Percentiles rank a stretch among this genome's conserved stretches.
Conservation (phyloP, 441 rosid species). For the Jatropha podagrica region DNA sequence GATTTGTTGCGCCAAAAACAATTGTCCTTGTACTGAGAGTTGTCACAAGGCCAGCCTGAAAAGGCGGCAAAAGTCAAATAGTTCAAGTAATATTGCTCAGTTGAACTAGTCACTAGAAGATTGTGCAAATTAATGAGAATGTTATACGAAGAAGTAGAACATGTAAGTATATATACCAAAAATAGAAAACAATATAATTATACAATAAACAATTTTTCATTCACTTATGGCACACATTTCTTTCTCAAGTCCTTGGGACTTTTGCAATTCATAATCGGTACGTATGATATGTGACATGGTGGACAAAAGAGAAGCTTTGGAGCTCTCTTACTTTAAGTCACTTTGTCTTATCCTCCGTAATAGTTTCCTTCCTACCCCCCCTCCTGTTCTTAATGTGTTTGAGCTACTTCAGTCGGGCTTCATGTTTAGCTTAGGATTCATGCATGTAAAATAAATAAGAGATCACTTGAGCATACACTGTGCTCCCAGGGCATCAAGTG, state of each 20-base stretch:
- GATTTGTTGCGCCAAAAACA: slow-evolving; percentile 97
- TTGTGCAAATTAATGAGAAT: slow-evolving; percentile 7
- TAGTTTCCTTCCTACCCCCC: background rate
- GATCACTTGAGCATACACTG: background rate
- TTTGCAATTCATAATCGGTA: background rate
- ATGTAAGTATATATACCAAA: slow-evolving; percentile 1
- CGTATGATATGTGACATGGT: background rate
- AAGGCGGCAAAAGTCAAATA: background rate
- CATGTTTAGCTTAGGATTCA: background rate
- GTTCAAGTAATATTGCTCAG: slow-evolving; percentile 8
- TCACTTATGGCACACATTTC: background rate
- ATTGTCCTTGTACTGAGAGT: slow-evolving; percentile 87
- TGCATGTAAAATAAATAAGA: background rate
- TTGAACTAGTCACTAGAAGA: too few relatives aligned
- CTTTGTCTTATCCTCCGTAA: background rate
- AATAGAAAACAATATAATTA: background rate
- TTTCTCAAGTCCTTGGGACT: background rate
- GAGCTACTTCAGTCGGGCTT: background rate
- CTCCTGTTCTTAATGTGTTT: background rate
- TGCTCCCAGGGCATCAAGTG: background rate
- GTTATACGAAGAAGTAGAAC: background rate
- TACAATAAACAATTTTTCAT: background rate
- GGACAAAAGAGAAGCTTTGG: background rate
- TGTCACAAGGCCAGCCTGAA: slow-evolving; percentile 97
- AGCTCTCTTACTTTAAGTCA: background rate